phyloP scores from a whole-genome alignment of 108 stramenopile genomes.

The Cyclostephanos tholiformis region DNA sequence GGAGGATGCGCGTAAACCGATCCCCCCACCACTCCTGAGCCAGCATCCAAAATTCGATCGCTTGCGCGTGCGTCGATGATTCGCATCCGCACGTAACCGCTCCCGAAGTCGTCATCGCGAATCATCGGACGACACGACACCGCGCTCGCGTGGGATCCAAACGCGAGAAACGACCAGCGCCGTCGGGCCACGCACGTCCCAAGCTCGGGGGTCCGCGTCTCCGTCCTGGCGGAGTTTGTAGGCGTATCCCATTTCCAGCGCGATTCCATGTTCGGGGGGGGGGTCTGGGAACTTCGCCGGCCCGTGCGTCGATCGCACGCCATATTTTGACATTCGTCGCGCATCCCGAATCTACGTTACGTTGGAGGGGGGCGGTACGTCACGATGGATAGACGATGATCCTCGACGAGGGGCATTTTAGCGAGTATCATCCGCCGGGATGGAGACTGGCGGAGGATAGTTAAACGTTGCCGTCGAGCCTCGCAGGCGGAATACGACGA shows the following conservation, averaged over 20 bases:
- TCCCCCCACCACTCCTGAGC: too few relatives aligned
- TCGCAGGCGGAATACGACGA: neutral
- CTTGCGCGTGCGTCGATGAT: too few relatives aligned
- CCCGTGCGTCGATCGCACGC: neutral
- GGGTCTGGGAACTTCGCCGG: too few relatives aligned
- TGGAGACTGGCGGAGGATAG: slow-evolving; percentile 5
- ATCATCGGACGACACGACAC: too few relatives aligned
- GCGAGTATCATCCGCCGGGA: slow-evolving; percentile 43
- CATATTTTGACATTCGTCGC: too few relatives aligned
- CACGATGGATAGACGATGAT: slow-evolving; percentile 35
- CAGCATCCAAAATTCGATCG: too few relatives aligned
- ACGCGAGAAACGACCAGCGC: slow-evolving; percentile 39
- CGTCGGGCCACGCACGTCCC: slow-evolving; percentile 56
- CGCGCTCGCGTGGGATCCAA: slow-evolving; percentile 18
- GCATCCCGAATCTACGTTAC: too few relatives aligned
- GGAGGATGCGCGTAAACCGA: too few relatives aligned
- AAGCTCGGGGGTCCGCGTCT: slow-evolving; percentile 53
- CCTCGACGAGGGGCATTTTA: slow-evolving; percentile 43
- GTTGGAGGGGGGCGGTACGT: neutral
- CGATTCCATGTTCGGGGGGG: slow-evolving; percentile 48
- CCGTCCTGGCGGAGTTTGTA: slow-evolving; percentile 25
- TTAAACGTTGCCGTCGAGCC: neutral
- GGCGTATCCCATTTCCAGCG: slow-evolving; percentile 57
- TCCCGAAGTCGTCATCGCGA: neutral
- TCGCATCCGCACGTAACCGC: neutral